phyloP scores from a whole-genome alignment of 495 filamentous ascomycete genomes.

The Xylaria venustula region DNA sequence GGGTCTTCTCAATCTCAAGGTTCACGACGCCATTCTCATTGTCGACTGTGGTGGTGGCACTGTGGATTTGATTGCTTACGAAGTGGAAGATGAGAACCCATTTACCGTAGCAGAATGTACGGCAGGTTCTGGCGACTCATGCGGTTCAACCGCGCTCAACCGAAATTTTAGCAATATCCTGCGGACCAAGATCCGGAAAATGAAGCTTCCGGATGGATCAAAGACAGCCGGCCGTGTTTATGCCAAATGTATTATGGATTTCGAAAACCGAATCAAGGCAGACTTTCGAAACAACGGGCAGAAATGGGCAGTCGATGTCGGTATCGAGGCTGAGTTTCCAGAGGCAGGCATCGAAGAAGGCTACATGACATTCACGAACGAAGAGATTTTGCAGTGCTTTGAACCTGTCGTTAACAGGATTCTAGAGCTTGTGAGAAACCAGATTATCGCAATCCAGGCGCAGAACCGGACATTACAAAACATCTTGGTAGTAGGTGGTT shows the following conservation, averaged over 20 bases:
- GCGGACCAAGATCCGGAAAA: conserved; percentile 72
- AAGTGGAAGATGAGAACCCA: conserved; percentile 72
- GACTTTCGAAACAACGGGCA: conserved; percentile 80
- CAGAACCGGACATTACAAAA: conserved; percentile 72
- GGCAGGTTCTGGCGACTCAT: conserved; percentile 72
- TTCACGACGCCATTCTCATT: conserved; percentile 71
- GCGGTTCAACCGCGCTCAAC: conserved; percentile 71
- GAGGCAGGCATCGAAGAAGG: conserved; percentile 75
- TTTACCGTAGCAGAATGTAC: conserved; percentile 75
- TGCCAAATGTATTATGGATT: conserved; percentile 80
- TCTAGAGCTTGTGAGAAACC: conserved; percentile 69
- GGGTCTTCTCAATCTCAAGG: conserved; percentile 69
- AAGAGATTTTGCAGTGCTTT: conserved; percentile 77
- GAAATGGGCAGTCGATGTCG: conserved; percentile 75
- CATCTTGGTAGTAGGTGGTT: conserved; percentile 71
- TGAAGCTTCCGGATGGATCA: conserved; percentile 74
- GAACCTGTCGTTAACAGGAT: conserved; percentile 73
- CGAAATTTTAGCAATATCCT: conserved; percentile 75
- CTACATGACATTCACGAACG: conserved; percentile 81
- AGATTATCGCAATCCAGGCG: conserved; percentile 76
- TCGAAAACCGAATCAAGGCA: conserved; percentile 76
- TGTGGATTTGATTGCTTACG: conserved; percentile 74
- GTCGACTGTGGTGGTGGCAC: conserved; percentile 76
- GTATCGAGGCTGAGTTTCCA: conserved; percentile 74
- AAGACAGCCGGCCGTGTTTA: conserved; percentile 73